Base-by-base conservation (phyloP, 495 filamentous ascomycete species). In the Aspergillus homomorphus region DNA sequence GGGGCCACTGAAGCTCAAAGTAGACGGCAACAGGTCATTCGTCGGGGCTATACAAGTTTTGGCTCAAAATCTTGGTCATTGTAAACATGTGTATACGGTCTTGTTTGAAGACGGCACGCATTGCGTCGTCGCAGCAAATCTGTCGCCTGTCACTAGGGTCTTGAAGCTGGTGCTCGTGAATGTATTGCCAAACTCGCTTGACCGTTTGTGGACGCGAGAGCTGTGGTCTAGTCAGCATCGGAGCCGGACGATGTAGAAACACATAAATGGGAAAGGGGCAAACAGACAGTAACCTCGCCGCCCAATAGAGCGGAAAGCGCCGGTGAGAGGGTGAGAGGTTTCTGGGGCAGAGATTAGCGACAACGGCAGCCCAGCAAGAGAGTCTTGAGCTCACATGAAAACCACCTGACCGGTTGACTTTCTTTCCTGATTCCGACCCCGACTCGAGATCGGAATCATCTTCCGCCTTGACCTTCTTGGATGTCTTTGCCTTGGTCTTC, bases 21-120 rank as follows among this genome's bases (percentile, higher is more conserved):
- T 18, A 30, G 18, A 42, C 21, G 28, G 19, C 6, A 19, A 45
- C 45, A 4, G 42, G 60, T 63, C 76, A 87, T 74, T 89, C 87
- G 53, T 87, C 86, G 38, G 75, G 73, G 38, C 77, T 81, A 64
- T 85, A 90, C 58, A 90, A 69, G 60, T 89, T 86, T 66, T 85
- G 79, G 55, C 81, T 83, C 14, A 90, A 79, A 20, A 90, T 82
- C 71, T 89, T 90, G 75, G 94, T 97, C 92, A 97, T 96, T 44
- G 90, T 92, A 67, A 98, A 98, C 95, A 98, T 98, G 65, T 97
- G 90, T 38, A 98, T 87, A 62, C 84, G 89, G 59, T 92, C 88
- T 63, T 87, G 83, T 69, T 93, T 93, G 78, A 98, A 98, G 3
- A 98, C 89, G 1, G 87, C 85, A 33, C 89, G 84, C 86, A 98